Evolutionary conservation across 805 yeast genomes (phyloP), one percentile per base, ranked within the genome.

Genomic region (Sporopachydermia lactativora): DNA sequence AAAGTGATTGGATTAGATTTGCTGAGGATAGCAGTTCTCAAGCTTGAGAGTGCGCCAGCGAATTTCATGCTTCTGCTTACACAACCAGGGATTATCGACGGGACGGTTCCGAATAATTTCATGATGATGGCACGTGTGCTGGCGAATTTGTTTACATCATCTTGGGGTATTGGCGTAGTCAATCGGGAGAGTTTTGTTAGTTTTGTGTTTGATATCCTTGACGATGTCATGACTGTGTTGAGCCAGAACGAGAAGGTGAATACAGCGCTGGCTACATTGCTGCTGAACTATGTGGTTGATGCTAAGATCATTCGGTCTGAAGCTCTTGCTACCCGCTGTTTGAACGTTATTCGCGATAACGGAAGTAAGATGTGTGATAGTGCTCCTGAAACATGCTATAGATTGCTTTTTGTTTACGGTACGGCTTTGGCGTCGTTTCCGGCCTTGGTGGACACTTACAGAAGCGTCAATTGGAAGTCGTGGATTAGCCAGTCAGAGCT

Each of bases 311-410:
- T 55, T 5, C 59, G 56, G 41, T 54, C 53, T 18, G 52, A 58
- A 13, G 50, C 55, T 5, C 35, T 65, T 11, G 46, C 58, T 2
- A 59, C 54, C 15, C 52, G 53, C 1, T 38, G 61, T 6, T 54
- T 56, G 24, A 43, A 45, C 0, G 54, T 54, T 18, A 55, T 53
- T 37, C 58, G 55, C 3, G 47, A 49, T 2, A 49, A 61, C 5
- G 58, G 60, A 5, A 44, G 47, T 2, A 52, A 52, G 18, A 41
- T 63, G 4, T 45, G 55, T 5, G 54, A 51, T 28, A 50, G 59
- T 1, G 70, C 70, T 34, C 68, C 74, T 34, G 95, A 83, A 55
- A 73, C 86, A 2, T 72, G 75, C 0, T 83, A 82, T 54, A 66
- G 95, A 51, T 47, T 76, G 16, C 46, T 69, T 6, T 64, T 82